phyloP scores from a whole-genome alignment of 306 rosid species.

The Trifolium pratense region DNA sequence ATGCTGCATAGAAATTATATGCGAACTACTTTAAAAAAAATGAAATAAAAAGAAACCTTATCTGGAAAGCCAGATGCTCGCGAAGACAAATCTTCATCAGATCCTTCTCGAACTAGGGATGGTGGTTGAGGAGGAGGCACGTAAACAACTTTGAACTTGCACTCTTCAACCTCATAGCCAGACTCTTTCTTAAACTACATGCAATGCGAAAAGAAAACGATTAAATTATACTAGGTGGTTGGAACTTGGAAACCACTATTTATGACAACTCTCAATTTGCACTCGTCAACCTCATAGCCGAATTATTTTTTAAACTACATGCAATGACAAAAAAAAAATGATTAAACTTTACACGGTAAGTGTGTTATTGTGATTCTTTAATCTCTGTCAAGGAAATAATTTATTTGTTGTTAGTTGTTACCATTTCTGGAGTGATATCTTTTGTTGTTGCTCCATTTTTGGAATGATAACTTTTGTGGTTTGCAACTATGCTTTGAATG shows the following conservation, averaged over 20 bases:
- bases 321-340: conserved; percentile 28
- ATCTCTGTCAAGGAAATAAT: neutral
- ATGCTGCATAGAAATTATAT: neutral
- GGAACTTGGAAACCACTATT: no score
- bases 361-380: neutral
- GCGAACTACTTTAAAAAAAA: neutral
- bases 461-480: conserved; percentile 61
- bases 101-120: conserved; percentile 82
- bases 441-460: conserved; percentile 60
- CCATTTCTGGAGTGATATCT: conserved; percentile 75
- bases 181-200: conserved; percentile 73
- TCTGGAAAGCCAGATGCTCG: conserved; percentile 55
- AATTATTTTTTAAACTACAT: conserved; percentile 76
- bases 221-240: neutral
- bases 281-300: conserved; percentile 73
- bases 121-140: conserved; percentile 52
- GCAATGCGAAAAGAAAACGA: conserved; percentile 36
- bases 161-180: conserved; percentile 70
- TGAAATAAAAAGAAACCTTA: neutral
- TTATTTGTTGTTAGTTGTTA: conserved; percentile 31
- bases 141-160: conserved; percentile 62
- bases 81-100: conserved; percentile 81
- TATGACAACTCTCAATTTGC: conserved; percentile 69
- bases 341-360: no score
- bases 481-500: conserved; percentile 73